Conservation (phyloP, 768 basidiomycete genomes). For the Pilatotrama ljubarskyi region DNA sequence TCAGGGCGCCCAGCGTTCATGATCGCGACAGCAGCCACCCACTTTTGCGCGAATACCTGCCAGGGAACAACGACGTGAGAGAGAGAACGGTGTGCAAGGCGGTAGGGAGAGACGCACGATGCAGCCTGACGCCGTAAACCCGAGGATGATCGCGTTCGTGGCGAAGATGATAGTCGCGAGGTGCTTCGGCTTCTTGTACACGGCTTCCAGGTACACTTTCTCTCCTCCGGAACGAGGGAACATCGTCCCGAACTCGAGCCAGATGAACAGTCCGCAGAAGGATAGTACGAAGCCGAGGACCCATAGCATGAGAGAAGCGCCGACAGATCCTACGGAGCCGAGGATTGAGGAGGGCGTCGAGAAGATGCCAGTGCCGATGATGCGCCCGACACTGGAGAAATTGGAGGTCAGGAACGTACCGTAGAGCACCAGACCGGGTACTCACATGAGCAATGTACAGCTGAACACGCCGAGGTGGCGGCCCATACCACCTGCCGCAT, state of each 20-base stretch:
- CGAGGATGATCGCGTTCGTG: slow-evolving; percentile 35
- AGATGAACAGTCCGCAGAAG: slow-evolving; percentile 60
- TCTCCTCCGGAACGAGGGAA: slow-evolving; percentile 62
- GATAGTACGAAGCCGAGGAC: slow-evolving; percentile 60
- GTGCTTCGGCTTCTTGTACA: slow-evolving; percentile 41
- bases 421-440: not conserved
- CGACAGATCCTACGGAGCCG: slow-evolving; percentile 54
- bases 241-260: slow-evolving; percentile 67
- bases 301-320: slow-evolving; percentile 65
- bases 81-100: not conserved
- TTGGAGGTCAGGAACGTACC: not conserved
- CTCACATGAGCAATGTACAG: slow-evolving; percentile 56
- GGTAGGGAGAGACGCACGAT: slow-evolving; percentile 21
- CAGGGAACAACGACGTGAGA: too few species aligned
- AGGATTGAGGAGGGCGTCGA: slow-evolving; percentile 63
- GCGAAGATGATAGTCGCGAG: slow-evolving; percentile 38
- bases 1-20: not conserved
- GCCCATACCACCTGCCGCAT: slow-evolving; percentile 56
- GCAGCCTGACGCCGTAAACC: slow-evolving; percentile 38
- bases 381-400: slow-evolving; percentile 46
- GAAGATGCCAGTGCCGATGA: slow-evolving; percentile 68
- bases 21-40: not conserved
- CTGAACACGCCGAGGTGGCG: slow-evolving; percentile 57
- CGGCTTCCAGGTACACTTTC: slow-evolving; percentile 61
- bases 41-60: slow-evolving; percentile 37